Conservation (phyloP, 176 grass and related monocot species). For the Juncus effusus region DNA sequence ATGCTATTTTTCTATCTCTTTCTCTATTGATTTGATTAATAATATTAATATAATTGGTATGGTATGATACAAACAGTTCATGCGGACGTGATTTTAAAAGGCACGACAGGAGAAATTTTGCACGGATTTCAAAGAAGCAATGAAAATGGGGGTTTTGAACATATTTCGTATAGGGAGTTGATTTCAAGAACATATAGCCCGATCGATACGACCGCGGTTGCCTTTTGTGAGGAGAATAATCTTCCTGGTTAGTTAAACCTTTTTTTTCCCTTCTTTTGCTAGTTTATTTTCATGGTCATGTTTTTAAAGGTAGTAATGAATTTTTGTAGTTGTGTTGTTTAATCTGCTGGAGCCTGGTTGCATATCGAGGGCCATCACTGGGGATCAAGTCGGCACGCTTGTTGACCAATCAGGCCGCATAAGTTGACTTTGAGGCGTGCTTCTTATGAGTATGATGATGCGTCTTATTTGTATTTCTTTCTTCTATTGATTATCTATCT, state of each 20-base stretch:
- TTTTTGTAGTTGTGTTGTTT: slow-evolving; percentile 87
- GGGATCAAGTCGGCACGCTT: slow-evolving; percentile 79
- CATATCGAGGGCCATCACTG: slow-evolving; percentile 80
- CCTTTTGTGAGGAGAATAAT: slow-evolving; percentile 94
- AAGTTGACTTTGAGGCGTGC: slow-evolving; percentile 27
- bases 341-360: slow-evolving; percentile 77
- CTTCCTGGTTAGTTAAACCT: slow-evolving; percentile 62
- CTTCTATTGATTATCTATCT: no score
- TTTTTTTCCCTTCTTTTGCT: not conserved
- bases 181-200: slow-evolving; percentile 62
- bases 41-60: slow-evolving; percentile 42
- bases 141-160: slow-evolving; percentile 52
- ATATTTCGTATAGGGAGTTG: slow-evolving; percentile 86
- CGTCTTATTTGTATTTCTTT: no score
- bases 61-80: slow-evolving; percentile 49
- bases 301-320: not conserved
- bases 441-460: not conserved
- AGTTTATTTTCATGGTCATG: not conserved
- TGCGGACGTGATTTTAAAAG: slow-evolving; percentile 89
- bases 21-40: slow-evolving; percentile 21
- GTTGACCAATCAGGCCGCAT: slow-evolving; percentile 87
- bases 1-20: not conserved
- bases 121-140: slow-evolving; percentile 56
- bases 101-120: slow-evolving; percentile 52
- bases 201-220: slow-evolving; percentile 89